Base-by-base conservation (phyloP, 2,329 filamentous ascomycete genomes). In the Corinectria fuckeliana region DNA sequence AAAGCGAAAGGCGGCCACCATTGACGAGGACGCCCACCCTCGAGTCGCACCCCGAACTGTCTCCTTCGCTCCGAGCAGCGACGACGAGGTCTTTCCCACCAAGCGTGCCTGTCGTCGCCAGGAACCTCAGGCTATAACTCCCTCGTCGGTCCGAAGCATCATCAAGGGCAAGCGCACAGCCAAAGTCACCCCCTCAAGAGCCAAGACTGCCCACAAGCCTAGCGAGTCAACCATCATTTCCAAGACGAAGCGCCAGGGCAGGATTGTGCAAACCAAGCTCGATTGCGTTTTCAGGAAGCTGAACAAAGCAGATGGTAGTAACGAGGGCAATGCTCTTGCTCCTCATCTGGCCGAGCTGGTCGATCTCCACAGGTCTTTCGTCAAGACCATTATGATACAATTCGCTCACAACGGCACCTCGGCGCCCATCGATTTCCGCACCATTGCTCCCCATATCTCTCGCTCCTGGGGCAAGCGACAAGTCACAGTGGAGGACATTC, bases 381-480 rank as follows among this genome's bases (percentile, higher is more conserved):
- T 91, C 58, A 88, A 88, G 69, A 87, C 89, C 0, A 78, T 92
- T 21, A 83, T 85, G 0, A 77, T 93, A 9, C 89, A 92, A 69
- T 83, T 87, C 60, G 88, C 88, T 1, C 90, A 93, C 75, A 86
- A 89, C 72, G 88, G 88, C 59, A 77, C 79, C 26, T 78, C 81
- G 45, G 80, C 85, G 0, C 88, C 91, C 0, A 84, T 88, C 21
- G 88, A 92, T 68, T 74, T 92, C 42, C 79, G 82, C 32, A 77
- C 81, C 26, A 80, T 93, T 32, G 81, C 84, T 30, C 86, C 86
- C 9, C 82, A 87, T 56, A 80, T 91, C 38, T 85, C 89, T 11
- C 83, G 86, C 63, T 79, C 88, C 34, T 93, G 90, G 90, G 88
- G 89, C 59, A 92, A 90, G 76, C 83, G 89, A 28, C 81, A 82